Percentiles rank a stretch among this genome's conserved stretches.
Conservation (phyloP, 768 basidiomycete species). For the Rhodotorula sphaerocarpa region DNA sequence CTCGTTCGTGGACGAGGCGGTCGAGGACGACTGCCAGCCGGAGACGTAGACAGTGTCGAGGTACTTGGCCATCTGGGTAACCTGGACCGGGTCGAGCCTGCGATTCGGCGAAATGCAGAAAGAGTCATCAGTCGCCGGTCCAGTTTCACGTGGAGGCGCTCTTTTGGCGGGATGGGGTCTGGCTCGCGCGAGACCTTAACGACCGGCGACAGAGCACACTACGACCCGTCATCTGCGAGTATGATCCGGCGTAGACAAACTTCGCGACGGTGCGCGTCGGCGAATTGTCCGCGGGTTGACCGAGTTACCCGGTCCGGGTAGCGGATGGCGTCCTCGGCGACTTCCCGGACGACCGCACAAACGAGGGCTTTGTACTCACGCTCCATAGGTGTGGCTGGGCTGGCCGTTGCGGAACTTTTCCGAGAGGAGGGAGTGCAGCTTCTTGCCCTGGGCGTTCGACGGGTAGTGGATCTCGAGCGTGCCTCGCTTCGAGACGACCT, state of each 20-base stretch:
- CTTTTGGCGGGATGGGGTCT: too few species aligned
- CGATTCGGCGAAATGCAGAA: background rate
- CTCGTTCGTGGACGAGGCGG: constrained; percentile 86
- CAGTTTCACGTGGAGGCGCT: too few species aligned
- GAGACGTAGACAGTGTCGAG: constrained; percentile 98
- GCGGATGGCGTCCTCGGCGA: too few species aligned
- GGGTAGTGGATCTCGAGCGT: constrained; percentile 78
- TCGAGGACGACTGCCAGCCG: constrained; percentile 75
- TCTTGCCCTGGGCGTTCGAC: constrained; percentile 74
- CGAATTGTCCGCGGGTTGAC: too few species aligned
- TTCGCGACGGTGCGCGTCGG: too few species aligned
- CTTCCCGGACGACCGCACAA: background rate
- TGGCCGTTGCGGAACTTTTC: constrained; percentile 69
- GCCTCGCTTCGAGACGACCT: constrained; percentile 90
- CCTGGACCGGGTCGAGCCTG: constrained; percentile 93
- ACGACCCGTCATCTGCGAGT: too few species aligned
- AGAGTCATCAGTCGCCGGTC: background rate
- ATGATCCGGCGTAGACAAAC: too few species aligned
- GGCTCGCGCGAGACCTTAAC: too few species aligned
- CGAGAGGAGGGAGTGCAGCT: constrained; percentile 66
- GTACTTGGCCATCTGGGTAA: constrained; percentile 95
- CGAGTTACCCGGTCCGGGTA: too few species aligned
- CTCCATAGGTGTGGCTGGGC: constrained; percentile 93
- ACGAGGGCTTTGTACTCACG: constrained; percentile 55
- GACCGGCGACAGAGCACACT: too few species aligned